Conservation (phyloP, 495 filamentous ascomycete genomes). For the Penicillium alfredii region DNA sequence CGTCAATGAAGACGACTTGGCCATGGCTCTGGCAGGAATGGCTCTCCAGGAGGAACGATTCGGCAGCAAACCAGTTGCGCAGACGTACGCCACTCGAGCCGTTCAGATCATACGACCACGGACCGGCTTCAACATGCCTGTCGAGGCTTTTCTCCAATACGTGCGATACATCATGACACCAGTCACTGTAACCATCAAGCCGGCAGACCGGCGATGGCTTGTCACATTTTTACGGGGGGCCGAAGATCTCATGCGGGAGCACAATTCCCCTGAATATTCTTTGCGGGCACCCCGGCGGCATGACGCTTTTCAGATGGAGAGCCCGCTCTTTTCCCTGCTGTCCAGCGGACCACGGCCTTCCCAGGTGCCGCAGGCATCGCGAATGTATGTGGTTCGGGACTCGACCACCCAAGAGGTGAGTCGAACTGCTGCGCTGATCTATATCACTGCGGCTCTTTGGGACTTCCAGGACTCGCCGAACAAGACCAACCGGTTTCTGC, state of each 20-base stretch:
- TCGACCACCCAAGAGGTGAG: conserved; percentile 34
- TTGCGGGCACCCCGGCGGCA: conserved; percentile 25
- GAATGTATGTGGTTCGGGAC: conserved; percentile 35
- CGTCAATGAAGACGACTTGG: conserved; percentile 26
- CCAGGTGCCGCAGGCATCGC: conserved; percentile 33
- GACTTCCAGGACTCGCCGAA: conserved; percentile 29
- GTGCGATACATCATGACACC: conserved; percentile 31
- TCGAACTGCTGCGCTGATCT: conserved; percentile 38
- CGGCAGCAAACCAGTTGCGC: conserved; percentile 25
- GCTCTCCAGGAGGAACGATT: conserved; percentile 41
- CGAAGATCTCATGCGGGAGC: conserved; percentile 30
- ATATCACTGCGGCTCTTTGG: conserved; percentile 37
- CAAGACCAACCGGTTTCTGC: conserved; percentile 33
- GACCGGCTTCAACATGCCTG: conserved; percentile 17
- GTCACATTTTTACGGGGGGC: conserved; percentile 36
- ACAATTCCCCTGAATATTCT: conserved; percentile 26
- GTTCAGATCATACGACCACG: conserved; percentile 29
- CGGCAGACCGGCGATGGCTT: conserved; percentile 25
- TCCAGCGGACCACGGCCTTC: conserved; percentile 42
- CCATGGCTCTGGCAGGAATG: conserved; percentile 34
- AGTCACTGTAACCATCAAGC: background rate
- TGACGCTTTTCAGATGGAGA: conserved; percentile 34
- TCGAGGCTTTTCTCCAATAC: conserved; percentile 36
- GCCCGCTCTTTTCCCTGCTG: conserved; percentile 36
- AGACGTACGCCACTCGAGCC: conserved; percentile 27